Evolutionary conservation across 208 protist species (phyloP).

Genomic region (Trypanosoma lewisi): DNA sequence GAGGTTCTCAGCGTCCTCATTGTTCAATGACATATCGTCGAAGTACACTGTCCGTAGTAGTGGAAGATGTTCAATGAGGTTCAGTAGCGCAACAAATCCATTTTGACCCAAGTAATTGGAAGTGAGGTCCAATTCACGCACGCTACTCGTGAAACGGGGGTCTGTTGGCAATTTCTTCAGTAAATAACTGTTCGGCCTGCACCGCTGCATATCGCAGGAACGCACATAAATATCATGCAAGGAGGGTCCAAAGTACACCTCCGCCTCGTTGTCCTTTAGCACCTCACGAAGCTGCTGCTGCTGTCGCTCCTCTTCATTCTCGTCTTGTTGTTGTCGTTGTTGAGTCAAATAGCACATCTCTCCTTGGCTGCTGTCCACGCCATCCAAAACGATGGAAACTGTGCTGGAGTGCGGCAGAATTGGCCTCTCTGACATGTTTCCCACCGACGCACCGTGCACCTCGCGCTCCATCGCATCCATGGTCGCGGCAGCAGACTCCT

Average conservation of each 20-base stretch:
- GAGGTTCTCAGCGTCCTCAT: conserved; percentile 72
- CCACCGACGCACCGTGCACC: not conserved
- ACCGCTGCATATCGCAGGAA: conserved; percentile 78
- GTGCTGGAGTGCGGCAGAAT: not conserved
- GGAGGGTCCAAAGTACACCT: conserved; percentile 56
- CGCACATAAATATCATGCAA: conserved; percentile 80
- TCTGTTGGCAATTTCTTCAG: conserved; percentile 78
- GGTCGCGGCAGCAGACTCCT: not conserved
- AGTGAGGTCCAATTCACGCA: conserved; percentile 84
- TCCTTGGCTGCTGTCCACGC: not conserved
- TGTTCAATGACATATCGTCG: conserved; percentile 88
- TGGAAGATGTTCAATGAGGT: conserved; percentile 73
- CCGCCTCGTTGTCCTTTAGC: conserved; percentile 43
- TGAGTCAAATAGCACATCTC: not conserved
- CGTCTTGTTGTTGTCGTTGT: conserved; percentile 2
- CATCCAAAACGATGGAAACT: not conserved
- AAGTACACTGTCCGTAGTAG: conserved; percentile 66
- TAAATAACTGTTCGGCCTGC: conserved; percentile 87
- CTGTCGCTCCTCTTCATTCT: conserved; percentile 14
- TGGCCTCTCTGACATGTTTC: not conserved
- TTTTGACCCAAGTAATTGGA: conserved; percentile 89
- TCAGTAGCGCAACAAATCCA: conserved; percentile 82
- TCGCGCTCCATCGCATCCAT: conserved; percentile 4
- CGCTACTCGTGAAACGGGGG: conserved; percentile 58
- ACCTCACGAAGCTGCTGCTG: conserved; percentile 35